Base-by-base conservation (phyloP, 2,329 filamentous ascomycete genomes). In the Fusarium ramigenum region DNA sequence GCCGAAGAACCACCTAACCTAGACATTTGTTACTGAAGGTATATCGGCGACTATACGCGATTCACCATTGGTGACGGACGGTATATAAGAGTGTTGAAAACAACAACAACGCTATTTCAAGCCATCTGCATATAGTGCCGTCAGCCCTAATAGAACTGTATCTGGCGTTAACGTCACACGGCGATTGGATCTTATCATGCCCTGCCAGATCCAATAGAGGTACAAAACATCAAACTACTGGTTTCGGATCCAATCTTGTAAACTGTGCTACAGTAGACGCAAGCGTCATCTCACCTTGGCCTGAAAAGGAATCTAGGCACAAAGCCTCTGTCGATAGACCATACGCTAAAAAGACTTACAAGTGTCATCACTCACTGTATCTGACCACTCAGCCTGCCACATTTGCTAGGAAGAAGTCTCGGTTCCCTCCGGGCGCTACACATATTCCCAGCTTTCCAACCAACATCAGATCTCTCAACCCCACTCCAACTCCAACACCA, bases 391-490 rank as follows among this genome's bases (percentile, higher is more conserved):
- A 61, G 69, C 43, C 44, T 58, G 72, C 75, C 72, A 77, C 61
- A 67, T 74, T 62, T 52, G 53, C 40, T 46, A 54, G 49, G 57
- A 66, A 68, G 66, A 53, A 65, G 47, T 49, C 73, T 76, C 75
- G 75, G 75, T 63, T 74, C 59, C 67, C 62, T 70, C 70, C 63
- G 60, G 69, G 75, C 75, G 75, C 49, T 77, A 69, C 52, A n/a
- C 52, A 43, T 34, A 42, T 60, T 42, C 60, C 36, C 52, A 46
- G 40, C n/a, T 56, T 60, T 43, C 53, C 36, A 54, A 44, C 68
- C 64, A 72, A 60, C 40, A 43, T 21, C 47, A 53, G 34, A 66
- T 53, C 59, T 50, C 34, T 54, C 28, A 58, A 57, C 69, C 54
- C 69, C 52, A 70, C 60, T 23, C 62, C 57, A 56, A 65, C 53